A percentile compares a stretch with the other conserved stretches of the same genome.
These are phyloP conservation scores for Austropuccinia psidii DNA, from an alignment of 1,284 basidiomycete species.

Conservation along the genomic window DNA sequence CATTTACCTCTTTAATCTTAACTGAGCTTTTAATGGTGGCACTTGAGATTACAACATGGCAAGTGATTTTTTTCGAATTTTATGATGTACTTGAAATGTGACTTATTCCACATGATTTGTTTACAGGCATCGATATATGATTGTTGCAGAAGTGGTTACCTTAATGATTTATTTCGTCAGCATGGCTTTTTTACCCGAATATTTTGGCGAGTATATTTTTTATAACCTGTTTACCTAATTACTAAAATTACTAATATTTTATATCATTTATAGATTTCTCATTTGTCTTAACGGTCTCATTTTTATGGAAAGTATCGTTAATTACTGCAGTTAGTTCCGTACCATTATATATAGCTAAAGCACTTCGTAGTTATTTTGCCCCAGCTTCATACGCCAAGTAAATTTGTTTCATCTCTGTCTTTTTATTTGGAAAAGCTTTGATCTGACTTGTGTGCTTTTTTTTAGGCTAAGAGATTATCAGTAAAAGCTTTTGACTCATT, in stretches of 20 bases:
- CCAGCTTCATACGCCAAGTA: conserved; percentile 89
- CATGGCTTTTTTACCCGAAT: conserved; percentile 89
- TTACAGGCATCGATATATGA: conserved; percentile 87
- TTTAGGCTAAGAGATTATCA: too few species aligned
- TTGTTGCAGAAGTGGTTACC: conserved; percentile 81
- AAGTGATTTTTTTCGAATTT: conserved; percentile 42
- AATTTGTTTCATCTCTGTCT: conserved; percentile 29
- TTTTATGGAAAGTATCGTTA: conserved; percentile 90
- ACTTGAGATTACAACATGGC: conserved; percentile 94
- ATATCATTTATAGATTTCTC: conserved; percentile 57
- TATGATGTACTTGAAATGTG: neutral
- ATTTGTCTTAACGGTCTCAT: conserved; percentile 79
- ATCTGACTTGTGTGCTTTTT: too few species aligned
- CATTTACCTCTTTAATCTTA: conserved; percentile 88
- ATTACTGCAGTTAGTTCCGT: conserved; percentile 86
- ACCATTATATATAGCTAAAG: conserved; percentile 83
- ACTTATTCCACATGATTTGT: neutral
- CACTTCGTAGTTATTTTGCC: conserved; percentile 73
- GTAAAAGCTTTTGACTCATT: too few species aligned
- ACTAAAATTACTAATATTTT: neutral
- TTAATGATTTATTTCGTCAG: conserved; percentile 81
- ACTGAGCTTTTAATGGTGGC: conserved; percentile 99
- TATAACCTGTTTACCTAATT: conserved; percentile 1
- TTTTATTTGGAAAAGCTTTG: too few species aligned
- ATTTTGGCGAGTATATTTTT: conserved; percentile 77